Conservation (phyloP, 768 basidiomycete genomes). For the Pulveroboletus sp. region DNA sequence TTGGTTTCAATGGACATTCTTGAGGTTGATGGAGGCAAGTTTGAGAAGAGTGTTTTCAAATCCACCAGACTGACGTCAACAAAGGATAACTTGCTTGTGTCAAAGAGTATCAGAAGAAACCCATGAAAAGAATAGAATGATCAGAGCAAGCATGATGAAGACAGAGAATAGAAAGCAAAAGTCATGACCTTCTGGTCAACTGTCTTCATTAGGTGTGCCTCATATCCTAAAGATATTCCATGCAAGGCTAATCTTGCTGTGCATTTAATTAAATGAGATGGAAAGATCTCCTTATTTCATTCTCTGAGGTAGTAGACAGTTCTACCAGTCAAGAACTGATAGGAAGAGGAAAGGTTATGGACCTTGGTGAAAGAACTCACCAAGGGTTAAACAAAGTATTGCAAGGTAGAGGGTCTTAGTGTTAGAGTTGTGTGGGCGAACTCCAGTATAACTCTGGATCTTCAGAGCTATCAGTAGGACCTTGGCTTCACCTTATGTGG, state of each 20-base stretch:
- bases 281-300: too few relatives aligned
- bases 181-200: constrained; percentile 70
- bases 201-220: constrained; percentile 67
- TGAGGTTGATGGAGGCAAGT: constrained; percentile 42
- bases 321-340: too few relatives aligned
- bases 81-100: constrained; percentile 62
- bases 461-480: too few relatives aligned
- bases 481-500: too few relatives aligned
- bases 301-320: too few relatives aligned
- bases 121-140: constrained; percentile 22
- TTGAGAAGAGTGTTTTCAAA: constrained; percentile 54
- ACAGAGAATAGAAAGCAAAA: not conserved
- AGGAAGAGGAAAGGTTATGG: too few relatives aligned
- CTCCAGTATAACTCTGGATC: too few relatives aligned
- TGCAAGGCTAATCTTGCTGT: constrained; percentile 79
- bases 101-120: constrained; percentile 59
- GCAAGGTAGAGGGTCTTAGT: too few relatives aligned
- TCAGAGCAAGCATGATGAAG: not conserved
- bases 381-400: too few relatives aligned
- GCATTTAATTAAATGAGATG: constrained; percentile 67
- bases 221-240: constrained; percentile 86
- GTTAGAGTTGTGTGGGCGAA: too few relatives aligned
- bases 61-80: constrained; percentile 45
- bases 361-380: too few relatives aligned
- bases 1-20: constrained; percentile 2